phyloP scores from a whole-genome alignment of 179 eudicot genomes.

The Vitellaria paradoxa region DNA sequence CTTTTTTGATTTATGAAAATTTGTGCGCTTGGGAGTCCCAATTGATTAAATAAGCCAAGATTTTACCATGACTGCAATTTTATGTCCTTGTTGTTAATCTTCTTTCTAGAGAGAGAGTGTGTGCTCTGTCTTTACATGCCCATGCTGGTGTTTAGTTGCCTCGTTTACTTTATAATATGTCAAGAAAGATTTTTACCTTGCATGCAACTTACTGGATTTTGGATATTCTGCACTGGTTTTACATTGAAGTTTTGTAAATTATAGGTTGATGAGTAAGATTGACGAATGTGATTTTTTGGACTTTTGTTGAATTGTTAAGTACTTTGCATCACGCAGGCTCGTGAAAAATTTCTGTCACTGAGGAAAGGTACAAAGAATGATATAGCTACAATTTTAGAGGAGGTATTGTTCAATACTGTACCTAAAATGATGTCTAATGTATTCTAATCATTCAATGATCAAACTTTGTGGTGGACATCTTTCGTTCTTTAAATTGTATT shows the following conservation, averaged over 20 bases:
- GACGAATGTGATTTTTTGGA: not conserved
- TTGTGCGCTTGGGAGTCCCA: too few relatives aligned
- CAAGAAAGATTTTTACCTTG: not conserved
- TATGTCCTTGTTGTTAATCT: not conserved
- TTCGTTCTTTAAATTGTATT: slow-evolving; percentile 16
- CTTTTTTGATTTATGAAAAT: too few relatives aligned
- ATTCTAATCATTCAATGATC: not conserved
- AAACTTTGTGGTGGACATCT: not conserved
- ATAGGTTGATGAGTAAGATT: not conserved
- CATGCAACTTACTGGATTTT: not conserved
- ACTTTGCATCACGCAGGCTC: slow-evolving; percentile 52
- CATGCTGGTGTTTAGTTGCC: not conserved
- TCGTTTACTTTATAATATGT: not conserved
- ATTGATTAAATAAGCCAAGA: too few relatives aligned
- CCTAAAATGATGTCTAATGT: not conserved
- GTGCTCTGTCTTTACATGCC: not conserved
- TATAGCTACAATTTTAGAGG: slow-evolving; percentile 76
- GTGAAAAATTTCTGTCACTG: slow-evolving; percentile 87
- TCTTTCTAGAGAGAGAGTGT: not conserved
- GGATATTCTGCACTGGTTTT: not conserved
- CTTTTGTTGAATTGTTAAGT: not conserved
- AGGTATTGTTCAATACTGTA: slow-evolving; percentile 46
- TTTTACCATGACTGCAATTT: too few relatives aligned
- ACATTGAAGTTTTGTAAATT: not conserved
- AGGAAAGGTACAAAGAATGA: slow-evolving; percentile 94